Base-by-base conservation (phyloP, 768 basidiomycete genomes). In the Phaeotremella fagi region DNA sequence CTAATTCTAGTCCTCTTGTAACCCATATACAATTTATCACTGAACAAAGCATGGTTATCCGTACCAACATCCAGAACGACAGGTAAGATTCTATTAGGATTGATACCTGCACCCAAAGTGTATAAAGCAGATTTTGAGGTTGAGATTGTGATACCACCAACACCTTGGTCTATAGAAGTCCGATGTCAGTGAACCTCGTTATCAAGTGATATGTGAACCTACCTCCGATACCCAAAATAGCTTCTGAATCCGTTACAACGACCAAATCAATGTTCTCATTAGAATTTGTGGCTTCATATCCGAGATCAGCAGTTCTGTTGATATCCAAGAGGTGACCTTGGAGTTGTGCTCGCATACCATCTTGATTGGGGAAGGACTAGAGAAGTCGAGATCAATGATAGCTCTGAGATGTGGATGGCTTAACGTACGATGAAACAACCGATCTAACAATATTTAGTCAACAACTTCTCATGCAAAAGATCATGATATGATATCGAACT, bases 231-330 rank as follows among this genome's bases (percentile, higher is more conserved):
- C 90, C 90, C 9, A 92, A 77, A 54, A 91, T 90, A 0, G 87
- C 86, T 63, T 90, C 88, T 3, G 85, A 82, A 68, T 92, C 90
- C 0, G 87, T 86, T 50, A 85, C 85, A 23, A 91, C 87, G 46
- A 92, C 79, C 22, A 91, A 77, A 55, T 90, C 85, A 50, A 91
- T 82, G 54, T 68, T 64, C 25, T 65, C 66, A 52, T 63, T 61
- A 24, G 68, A 59, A 27, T 66, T 64, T 36, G 60, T 57, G n/a
- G 55, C 41, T 26, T 67, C 57, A 20, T 63, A 66, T 2, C 65
- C 63, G 45, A 71, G 58, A 50, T 73, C 72, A 37, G 70, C 70
- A 18, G 70, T 71, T n/a, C 70, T 48, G 57, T 68, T 71, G 51
- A 73, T 57, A 26, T 71, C 70, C 26, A 54, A 45, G 12, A 73